A percentile compares a stretch with the other conserved stretches of the same genome.
Conservation (phyloP, 257 asterid species). For the Solanum rostratum region DNA sequence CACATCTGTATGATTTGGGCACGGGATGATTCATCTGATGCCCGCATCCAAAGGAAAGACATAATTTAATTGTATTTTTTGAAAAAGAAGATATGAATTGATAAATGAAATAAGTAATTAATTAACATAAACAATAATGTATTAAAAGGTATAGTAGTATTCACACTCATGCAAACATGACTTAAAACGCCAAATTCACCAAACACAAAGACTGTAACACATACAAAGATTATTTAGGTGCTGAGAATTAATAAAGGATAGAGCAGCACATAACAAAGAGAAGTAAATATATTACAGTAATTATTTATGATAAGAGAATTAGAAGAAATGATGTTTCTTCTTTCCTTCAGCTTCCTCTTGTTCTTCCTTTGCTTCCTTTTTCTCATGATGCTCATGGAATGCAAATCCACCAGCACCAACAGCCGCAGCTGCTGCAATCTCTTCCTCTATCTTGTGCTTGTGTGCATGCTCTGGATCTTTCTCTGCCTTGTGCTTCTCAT, state of each 20-base stretch:
- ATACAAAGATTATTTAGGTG: background rate
- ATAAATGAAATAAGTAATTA: too few relatives aligned
- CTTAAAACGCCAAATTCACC: background rate
- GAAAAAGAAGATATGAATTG: too few relatives aligned
- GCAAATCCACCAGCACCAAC: constrained; percentile 58
- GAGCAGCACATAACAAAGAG: background rate
- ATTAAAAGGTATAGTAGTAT: background rate
- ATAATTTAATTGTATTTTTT: too few relatives aligned
- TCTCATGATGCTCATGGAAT: constrained; percentile 67
- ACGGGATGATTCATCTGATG: too few relatives aligned
- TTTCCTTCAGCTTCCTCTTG: constrained; percentile 42
- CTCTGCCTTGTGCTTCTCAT: constrained; percentile 61
- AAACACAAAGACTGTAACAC: background rate
- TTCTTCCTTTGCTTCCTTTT: constrained; percentile 45
- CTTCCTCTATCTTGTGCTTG: constrained; percentile 54
- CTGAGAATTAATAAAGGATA: background rate
- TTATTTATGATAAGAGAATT: background rate
- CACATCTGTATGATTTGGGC: background rate
- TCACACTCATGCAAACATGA: background rate
- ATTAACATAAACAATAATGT: background rate
- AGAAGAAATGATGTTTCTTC: constrained; percentile 44
- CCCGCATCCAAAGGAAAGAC: too few relatives aligned
- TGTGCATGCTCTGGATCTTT: constrained; percentile 59
- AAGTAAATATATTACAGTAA: too few relatives aligned
- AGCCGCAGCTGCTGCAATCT: constrained; percentile 31